Conservation (phyloP, 352 stramenopile species). For the Pilasporangium apinafurcum region DNA sequence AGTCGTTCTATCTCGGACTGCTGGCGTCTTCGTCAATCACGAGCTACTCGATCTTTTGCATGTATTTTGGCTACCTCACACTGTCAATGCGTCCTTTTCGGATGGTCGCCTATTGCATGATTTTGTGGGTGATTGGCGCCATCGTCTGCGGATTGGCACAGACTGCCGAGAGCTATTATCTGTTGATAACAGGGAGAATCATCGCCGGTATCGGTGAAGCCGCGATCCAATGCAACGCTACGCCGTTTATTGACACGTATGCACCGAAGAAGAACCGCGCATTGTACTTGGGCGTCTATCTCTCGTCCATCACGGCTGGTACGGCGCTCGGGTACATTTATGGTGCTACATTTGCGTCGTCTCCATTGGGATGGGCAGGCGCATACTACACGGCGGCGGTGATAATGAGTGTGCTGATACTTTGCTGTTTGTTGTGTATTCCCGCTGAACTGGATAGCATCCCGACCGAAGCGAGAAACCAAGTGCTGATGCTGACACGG, state of each 20-base stretch:
- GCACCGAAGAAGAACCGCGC: slow-evolving; percentile 60
- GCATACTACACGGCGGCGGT: slow-evolving; percentile 87
- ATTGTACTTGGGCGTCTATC: slow-evolving; percentile 90
- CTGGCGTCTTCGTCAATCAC: slow-evolving; percentile 85
- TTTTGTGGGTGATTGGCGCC: slow-evolving; percentile 73
- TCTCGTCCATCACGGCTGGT: slow-evolving; percentile 89
- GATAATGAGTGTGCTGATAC: slow-evolving; percentile 73
- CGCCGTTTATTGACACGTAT: slow-evolving; percentile 90
- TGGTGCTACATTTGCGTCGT: slow-evolving; percentile 57
- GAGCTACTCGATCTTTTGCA: slow-evolving; percentile 71
- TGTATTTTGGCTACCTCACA: slow-evolving; percentile 82
- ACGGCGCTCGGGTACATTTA: slow-evolving; percentile 91
- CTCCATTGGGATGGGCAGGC: slow-evolving; percentile 58
- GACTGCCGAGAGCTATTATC: slow-evolving; percentile 50
- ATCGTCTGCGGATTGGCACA: slow-evolving; percentile 58
- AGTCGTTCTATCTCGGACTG: slow-evolving; percentile 54
- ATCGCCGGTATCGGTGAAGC: slow-evolving; percentile 81
- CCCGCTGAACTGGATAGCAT: slow-evolving; percentile 29
- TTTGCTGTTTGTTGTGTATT: slow-evolving; percentile 43
- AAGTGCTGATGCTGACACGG: slow-evolving; percentile 8
- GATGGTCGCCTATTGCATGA: slow-evolving; percentile 64
- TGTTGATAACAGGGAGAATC: slow-evolving; percentile 73
- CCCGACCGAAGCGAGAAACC: slow-evolving; percentile 11
- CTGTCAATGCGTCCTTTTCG: slow-evolving; percentile 67
- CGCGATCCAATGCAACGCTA: slow-evolving; percentile 84